phyloP scores from a whole-genome alignment of 179 eudicot genomes.

The Pouteria campechiana region DNA sequence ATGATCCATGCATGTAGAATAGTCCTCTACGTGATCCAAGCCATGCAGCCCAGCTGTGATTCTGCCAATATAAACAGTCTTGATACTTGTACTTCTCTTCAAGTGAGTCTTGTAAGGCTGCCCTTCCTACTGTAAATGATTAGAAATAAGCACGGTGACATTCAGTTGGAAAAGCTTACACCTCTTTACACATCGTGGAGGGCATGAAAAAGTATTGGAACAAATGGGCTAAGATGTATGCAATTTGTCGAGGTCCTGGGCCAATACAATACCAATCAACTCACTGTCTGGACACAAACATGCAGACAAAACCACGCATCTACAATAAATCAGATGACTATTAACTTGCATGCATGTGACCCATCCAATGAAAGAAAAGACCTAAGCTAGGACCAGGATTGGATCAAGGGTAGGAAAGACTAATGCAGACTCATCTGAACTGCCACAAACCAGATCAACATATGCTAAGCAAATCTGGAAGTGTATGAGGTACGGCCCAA shows the following conservation, averaged over 20 bases:
- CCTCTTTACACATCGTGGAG: background rate
- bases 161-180: background rate
- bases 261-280: no score
- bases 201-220: background rate
- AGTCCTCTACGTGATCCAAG: constrained; percentile 62
- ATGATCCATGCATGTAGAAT: constrained; percentile 42
- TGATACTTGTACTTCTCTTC: constrained; percentile 2
- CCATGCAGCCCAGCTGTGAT: constrained; percentile 48
- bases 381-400: background rate
- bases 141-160: no score
- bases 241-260: no score
- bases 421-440: background rate
- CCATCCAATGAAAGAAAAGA: background rate
- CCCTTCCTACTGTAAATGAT: no score
- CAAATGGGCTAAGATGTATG: no score
- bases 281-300: no score
- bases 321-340: no score
- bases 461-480: background rate
- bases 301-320: no score
- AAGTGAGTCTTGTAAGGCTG: constrained; percentile 12
- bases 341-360: no score
- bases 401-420: background rate
- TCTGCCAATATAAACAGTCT: constrained; percentile 6
- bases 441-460: background rate
- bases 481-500: background rate